Evolutionary conservation across 345 rosid species (phyloP), one percentile per base, ranked within the genome.

Genomic region (Brassica nigra): DNA sequence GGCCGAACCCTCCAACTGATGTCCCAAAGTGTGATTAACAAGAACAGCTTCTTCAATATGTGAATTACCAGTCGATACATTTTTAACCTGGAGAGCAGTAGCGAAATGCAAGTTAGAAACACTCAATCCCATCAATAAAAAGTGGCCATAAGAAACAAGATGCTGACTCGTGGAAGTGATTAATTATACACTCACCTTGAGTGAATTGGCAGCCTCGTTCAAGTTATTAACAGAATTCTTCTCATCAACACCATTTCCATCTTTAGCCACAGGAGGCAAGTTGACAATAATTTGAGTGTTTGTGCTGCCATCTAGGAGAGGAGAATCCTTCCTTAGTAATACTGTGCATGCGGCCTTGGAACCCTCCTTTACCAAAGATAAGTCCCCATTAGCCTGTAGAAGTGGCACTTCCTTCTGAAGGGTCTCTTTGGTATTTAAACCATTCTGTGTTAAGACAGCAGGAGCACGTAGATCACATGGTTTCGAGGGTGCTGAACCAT

Each of bases 181-280:
- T 68, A 47, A 68, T 3, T n/a, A 18, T 52, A 74, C 31, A 80
- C 27, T 81, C 81, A 93, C 95, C 88, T 84, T 78, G 52, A 68
- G 80, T 61, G 83, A 78, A 30, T 58, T 66, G 31, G 70, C 66
- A 74, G 44, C 52, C 79, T 62, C 73, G 12, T 57, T 68, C 67
- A 78, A 61, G 15, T 61, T 76, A 62, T 55, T 49, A 16, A 39
- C 59, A 69, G 83, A 71, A 39, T 49, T 76, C 49, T 72, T 74
- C 39, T 78, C 68, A 57, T 68, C 77, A 23, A 73, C 66, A 68
- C 62, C 36, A 37, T 54, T 62, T 74, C 59, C 66, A 49, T 62
- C 16, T 66, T 74, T 75, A 77, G 80, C 72, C 37, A 73, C 84
- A 54, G 18, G 47, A 49, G 69, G 68, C 39, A 58, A 20, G 34